Base-by-base conservation (phyloP, 805 yeast species). In the Candida rishiriensis region DNA sequence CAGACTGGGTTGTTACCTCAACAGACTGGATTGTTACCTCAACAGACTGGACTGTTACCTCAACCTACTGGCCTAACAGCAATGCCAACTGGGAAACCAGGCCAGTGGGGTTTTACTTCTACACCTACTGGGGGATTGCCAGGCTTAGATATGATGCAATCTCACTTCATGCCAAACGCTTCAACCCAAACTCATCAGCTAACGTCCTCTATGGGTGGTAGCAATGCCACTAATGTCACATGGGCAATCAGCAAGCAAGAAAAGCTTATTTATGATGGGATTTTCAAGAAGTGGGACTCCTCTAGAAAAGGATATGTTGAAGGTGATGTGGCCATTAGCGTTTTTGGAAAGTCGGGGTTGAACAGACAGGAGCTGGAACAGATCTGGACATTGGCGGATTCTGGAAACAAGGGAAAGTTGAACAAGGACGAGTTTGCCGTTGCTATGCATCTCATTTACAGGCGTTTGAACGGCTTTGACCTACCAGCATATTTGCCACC, bases 391-490 rank as follows among this genome's bases (percentile, higher is more conserved):
- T 73, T 91, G 52, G 79, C 90, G 44, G 98, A 93, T 62, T 76
- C 83, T 13, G 81, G 83, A 43, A 85, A 89, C 62, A 75, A 84
- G 43, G 97, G 97, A 4, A 81, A 78, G 59, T 78, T 91, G 53
- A 86, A 87, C 61, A 81, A 79, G 56, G 97, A 91, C 61, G 96
- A 88, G 63, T 93, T 91, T 69, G 85, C 96, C 0, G 89, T 93
- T 31, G 97, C 98, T 29, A 93, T 91, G 98, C 97, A 95, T 72
- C 72, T 91, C 47, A 91, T 91, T 36, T 91, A 93, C 67, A 79
- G 97, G 63, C 78, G 91, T 50, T 70, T 91, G 60, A 90, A 89
- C 59, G 97, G 97, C 2, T 80, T 78, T 51, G 88, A 85, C n/a
- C 67, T 93, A 40, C 99, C 99, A 18, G 60, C 72, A 39, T 71